Percentiles rank a stretch among this genome's conserved stretches.
phyloP scores from a whole-genome alignment of 2,329 filamentous ascomycete species.

The Colletotrichum lindemuthianum region DNA sequence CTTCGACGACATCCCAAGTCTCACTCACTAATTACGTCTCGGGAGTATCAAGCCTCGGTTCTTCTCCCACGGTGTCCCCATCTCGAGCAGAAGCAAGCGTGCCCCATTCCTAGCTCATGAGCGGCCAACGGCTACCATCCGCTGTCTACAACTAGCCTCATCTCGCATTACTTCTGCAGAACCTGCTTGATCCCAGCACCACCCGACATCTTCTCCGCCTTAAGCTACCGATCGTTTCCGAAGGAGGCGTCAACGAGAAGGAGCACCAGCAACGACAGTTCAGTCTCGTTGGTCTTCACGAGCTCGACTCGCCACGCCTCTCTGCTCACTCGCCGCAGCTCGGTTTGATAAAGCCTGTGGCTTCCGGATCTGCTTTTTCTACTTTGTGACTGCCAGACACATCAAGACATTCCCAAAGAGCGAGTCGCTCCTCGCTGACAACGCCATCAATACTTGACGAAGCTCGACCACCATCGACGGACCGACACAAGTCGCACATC shows the following conservation, averaged over 20 bases:
- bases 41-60: neutral
- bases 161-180: constrained; percentile 15
- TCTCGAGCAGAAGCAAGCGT: constrained; percentile 9
- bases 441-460: neutral
- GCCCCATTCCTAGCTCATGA: constrained; percentile 8
- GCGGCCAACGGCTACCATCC: constrained; percentile 26
- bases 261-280: neutral
- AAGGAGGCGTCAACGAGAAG: constrained; percentile 12
- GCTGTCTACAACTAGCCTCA: constrained; percentile 18
- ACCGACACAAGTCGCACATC: too few relatives aligned
- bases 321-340: neutral
- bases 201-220: constrained; percentile 25
- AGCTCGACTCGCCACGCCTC: constrained; percentile 1
- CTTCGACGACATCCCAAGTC: neutral
- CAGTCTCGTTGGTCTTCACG: constrained; percentile 16
- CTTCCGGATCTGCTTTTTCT: constrained; percentile 8
- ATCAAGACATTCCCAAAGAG: too few relatives aligned
- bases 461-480: neutral
- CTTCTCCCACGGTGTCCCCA: neutral
- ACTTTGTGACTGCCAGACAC: neutral
- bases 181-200: constrained; percentile 22
- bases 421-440: neutral
- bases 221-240: constrained; percentile 21
- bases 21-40: neutral
- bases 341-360: constrained; percentile 5